Percentiles rank a stretch among this genome's conserved stretches.
phyloP scores from a whole-genome alignment of 176 grass and related monocot genomes.

The Elymus sibiricus region DNA sequence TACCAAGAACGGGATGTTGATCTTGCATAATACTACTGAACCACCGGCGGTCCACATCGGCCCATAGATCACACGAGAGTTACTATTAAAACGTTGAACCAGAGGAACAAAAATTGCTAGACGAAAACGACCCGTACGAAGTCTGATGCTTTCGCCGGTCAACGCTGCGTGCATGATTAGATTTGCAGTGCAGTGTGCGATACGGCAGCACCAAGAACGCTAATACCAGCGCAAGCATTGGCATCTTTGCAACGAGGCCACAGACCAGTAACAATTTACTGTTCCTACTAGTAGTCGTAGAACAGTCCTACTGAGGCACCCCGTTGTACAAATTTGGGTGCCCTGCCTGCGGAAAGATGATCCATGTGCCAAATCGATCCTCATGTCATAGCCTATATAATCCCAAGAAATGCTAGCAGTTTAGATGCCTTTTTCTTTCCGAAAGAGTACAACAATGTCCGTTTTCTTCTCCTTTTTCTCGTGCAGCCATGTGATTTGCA shows the following conservation, averaged over 20 bases:
- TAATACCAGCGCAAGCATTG: not conserved
- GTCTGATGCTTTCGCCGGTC: not conserved
- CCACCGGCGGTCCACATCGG: conserved; percentile 11
- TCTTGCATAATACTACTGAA: not conserved
- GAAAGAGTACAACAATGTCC: conserved; percentile 4
- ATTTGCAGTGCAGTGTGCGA: not conserved
- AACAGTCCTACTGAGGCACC: not conserved
- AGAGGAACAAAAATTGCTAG: not conserved
- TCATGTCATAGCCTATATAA: not conserved
- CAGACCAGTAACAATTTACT: not conserved
- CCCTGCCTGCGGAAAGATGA: not conserved
- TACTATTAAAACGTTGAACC: not conserved
- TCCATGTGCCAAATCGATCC: not conserved
- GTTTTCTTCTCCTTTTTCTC: not conserved
- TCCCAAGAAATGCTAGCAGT: not conserved
- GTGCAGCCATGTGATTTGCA: not conserved
- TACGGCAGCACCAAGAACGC: not conserved
- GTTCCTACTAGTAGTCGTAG: not conserved
- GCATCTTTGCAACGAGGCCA: not conserved
- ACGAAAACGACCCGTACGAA: conserved; percentile 9
- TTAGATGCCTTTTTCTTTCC: conserved; percentile 18
- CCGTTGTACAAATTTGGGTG: not conserved
- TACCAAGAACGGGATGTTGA: not conserved
- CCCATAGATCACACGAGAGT: not conserved
- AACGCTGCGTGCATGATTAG: not conserved